Evolutionary conservation across 805 yeast genomes (phyloP).

Genomic region (Scheffersomyces stipitis): DNA sequence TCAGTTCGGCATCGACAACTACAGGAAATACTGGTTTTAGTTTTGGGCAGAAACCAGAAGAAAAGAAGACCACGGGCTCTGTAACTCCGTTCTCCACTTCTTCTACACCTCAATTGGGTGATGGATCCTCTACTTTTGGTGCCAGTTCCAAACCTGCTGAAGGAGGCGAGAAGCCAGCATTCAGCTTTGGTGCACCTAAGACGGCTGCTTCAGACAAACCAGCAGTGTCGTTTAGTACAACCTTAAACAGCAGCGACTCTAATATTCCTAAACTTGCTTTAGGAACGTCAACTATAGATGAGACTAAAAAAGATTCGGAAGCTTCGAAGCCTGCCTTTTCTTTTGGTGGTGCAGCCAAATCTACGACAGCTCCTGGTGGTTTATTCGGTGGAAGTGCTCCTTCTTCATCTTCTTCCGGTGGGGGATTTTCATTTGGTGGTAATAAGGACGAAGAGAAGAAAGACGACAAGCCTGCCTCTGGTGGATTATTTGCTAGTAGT

Average conservation of each 20-base stretch:
- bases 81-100: too few species aligned
- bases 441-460: constrained; percentile 10
- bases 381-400: constrained; percentile 9
- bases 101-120: too few species aligned
- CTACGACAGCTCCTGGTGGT: constrained; percentile 14
- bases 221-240: constrained; percentile 25
- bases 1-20: too few species aligned
- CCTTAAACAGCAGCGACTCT: constrained; percentile 3
- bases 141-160: not conserved
- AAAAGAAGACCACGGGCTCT: too few species aligned
- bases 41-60: not conserved
- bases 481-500: constrained; percentile 8
- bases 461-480: constrained; percentile 8
- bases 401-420: not conserved
- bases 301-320: constrained; percentile 5
- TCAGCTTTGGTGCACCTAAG: constrained; percentile 17
- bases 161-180: constrained; percentile 5
- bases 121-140: too few species aligned
- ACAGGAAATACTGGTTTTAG: too few species aligned
- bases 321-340: constrained; percentile 15
- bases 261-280: constrained; percentile 7
- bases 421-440: constrained; percentile 8
- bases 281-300: constrained; percentile 7
- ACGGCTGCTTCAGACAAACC: constrained; percentile 11
- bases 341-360: constrained; percentile 7